Conservation (phyloP, 2,329 filamentous ascomycete genomes). For the Samsoniella hepiali region DNA sequence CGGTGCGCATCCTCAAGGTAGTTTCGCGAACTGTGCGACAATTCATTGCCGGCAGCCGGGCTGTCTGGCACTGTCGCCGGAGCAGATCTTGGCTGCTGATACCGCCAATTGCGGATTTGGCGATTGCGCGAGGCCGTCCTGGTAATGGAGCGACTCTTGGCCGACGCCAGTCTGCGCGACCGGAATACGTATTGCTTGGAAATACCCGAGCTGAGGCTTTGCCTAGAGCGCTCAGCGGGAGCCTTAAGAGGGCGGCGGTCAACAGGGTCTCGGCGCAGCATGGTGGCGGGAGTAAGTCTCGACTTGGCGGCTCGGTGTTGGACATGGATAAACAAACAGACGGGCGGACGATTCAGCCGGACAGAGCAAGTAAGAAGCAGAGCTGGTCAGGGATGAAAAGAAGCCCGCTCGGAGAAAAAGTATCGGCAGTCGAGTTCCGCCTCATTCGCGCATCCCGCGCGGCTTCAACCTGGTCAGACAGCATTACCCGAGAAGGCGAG, state of each 20-base stretch:
- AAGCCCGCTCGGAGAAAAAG: not conserved
- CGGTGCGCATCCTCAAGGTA: not conserved
- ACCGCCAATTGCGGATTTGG: not conserved
- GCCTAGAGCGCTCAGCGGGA: not conserved
- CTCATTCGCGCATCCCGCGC: not conserved
- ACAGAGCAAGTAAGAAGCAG: not conserved
- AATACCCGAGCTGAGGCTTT: not conserved
- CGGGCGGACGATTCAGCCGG: too few relatives aligned
- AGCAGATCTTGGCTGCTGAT: not conserved
- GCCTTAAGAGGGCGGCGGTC: not conserved
- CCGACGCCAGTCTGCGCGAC: not conserved
- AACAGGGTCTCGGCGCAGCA: not conserved
- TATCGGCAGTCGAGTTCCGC: not conserved
- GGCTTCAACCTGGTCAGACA: not conserved
- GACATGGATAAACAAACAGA: not conserved
- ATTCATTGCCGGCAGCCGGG: not conserved
- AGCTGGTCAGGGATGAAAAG: not conserved
- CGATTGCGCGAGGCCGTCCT: not conserved
- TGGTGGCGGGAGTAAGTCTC: not conserved
- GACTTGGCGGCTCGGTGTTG: not conserved
- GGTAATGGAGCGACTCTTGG: not conserved
- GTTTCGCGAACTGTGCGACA: not conserved
- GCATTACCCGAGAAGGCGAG: not conserved
- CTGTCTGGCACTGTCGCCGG: not conserved
- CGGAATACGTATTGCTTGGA: not conserved